Base-by-base conservation (phyloP, 371 early-diverging fungal species). In the Mucor piriformis region DNA sequence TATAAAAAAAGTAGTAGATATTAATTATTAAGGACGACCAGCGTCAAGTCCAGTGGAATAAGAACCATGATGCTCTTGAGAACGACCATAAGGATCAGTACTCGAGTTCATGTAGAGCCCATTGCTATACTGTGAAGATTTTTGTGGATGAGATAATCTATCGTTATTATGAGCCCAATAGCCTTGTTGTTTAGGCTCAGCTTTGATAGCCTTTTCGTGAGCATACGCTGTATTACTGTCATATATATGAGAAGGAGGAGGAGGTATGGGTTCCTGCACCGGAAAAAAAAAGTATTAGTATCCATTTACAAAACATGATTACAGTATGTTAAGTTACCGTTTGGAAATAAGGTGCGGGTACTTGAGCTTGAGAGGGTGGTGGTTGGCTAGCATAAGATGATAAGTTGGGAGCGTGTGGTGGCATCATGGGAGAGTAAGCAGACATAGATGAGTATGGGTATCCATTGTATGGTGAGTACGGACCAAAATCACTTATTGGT, bases 401-500 rank as follows among this genome's bases (percentile, higher is more conserved):
- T 49, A 11, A 18, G 15, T 49, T 40, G 4, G 44, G 33, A 21
- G 49, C 10, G 12, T 40, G 51, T 4, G 50, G 50, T 0, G 38
- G 25, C 25, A 54, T 54, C 44, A 54, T 53, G 1, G 48, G 38
- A 8, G 62, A 48, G 40, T 61, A 62, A 5, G 25, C 50, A 16
- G 50, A 40, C 23, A 60, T 15, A 4, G 60, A 48, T 6, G 62
- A 34, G 69, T 76, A 51, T 23, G 68, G 16, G 38, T 66, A 42
- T 20, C 53, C 24, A 38, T 65, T 57, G 49, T 64, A 62, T 42
- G 74, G 37, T n/a, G 70, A 57, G 44, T 65, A 63, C 27, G 69
- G 64, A 12, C 74, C 56, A 33, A 70, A 58, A 51, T 73, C 67
- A 57, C 59, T 70, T 15, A 68, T 51, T 1, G 71, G 71, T 11